Conservation (phyloP, 768 basidiomycete species). For the Termitomyces sp. region DNA sequence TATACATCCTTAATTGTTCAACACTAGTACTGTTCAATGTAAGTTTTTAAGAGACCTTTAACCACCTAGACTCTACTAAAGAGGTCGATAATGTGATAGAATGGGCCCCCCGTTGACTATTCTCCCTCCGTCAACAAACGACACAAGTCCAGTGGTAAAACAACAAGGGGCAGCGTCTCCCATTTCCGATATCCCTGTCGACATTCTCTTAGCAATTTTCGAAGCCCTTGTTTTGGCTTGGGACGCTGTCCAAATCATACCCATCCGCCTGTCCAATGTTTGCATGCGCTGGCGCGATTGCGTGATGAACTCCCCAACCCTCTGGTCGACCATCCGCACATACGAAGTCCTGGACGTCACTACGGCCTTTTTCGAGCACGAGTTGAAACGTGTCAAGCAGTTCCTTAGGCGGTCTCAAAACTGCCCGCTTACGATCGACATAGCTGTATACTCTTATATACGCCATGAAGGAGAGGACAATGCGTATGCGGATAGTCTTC, state of each 20-base stretch:
- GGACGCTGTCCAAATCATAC: neutral
- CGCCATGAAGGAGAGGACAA: neutral
- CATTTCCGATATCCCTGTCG: neutral
- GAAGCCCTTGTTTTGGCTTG: neutral
- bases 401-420: neutral
- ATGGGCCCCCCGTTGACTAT: neutral
- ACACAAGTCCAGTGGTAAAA: neutral
- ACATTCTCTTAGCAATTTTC: constrained; percentile 8
- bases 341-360: neutral
- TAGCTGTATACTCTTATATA: neutral
- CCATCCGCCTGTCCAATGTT: constrained; percentile 2
- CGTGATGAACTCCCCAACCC: neutral
- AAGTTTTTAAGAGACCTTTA: neutral
- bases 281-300: constrained; percentile 6
- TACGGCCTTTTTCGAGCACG: neutral
- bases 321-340: constrained; percentile 3
- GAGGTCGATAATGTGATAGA: neutral
- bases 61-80: neutral
- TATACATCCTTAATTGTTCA: neutral
- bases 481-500: neutral
- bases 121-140: no score
- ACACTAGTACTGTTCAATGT: neutral
- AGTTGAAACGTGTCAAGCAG: neutral
- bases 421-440: neutral
- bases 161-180: neutral